Percentiles rank a stretch among this genome's conserved stretches.
Conservation (phyloP, 495 filamentous ascomycete species). For the Pseudomonodictys pantanalensis region DNA sequence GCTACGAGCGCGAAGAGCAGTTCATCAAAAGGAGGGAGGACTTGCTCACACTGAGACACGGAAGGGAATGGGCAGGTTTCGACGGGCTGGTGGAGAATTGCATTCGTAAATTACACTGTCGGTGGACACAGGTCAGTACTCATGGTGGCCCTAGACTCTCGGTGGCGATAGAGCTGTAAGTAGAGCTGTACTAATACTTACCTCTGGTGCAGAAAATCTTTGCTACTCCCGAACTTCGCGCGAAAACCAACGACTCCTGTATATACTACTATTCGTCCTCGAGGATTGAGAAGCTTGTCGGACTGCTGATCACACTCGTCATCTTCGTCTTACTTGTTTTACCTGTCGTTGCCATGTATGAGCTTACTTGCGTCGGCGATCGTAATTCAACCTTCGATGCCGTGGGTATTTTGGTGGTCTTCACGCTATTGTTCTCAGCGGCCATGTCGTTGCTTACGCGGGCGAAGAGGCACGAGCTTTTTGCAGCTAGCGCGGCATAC, state of each 20-base stretch:
- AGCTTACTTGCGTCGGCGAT: conserved; percentile 29
- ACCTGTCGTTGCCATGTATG: conserved; percentile 44
- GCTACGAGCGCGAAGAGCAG: conserved; percentile 29
- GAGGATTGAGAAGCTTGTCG: conserved; percentile 40
- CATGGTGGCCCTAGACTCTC: too few relatives aligned
- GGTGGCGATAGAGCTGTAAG: too few relatives aligned
- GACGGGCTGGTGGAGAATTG: conserved; percentile 41
- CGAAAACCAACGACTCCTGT: conserved; percentile 36
- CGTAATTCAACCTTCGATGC: conserved; percentile 25
- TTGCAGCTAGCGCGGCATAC: conserved; percentile 45
- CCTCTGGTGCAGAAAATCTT: conserved; percentile 30
- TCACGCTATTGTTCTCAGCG: conserved; percentile 40
- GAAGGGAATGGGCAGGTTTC: conserved; percentile 43
- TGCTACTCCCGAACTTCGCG: conserved; percentile 38
- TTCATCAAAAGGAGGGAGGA: conserved; percentile 46
- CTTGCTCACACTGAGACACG: conserved; percentile 42
- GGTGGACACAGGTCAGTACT: conserved; percentile 34
- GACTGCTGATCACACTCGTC: conserved; percentile 29
- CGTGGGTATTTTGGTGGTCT: conserved; percentile 29
- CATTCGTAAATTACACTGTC: conserved; percentile 32
- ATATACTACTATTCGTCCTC: conserved; percentile 43
- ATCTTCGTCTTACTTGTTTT: conserved; percentile 44
- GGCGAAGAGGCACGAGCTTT: conserved; percentile 45
- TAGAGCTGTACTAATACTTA: background rate
- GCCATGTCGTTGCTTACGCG: conserved; percentile 41